These are phyloP conservation scores for Pseudogymnoascus sp. DNA, from an alignment of 2,329 filamentous ascomycete genomes.

Conservation along the genomic window DNA sequence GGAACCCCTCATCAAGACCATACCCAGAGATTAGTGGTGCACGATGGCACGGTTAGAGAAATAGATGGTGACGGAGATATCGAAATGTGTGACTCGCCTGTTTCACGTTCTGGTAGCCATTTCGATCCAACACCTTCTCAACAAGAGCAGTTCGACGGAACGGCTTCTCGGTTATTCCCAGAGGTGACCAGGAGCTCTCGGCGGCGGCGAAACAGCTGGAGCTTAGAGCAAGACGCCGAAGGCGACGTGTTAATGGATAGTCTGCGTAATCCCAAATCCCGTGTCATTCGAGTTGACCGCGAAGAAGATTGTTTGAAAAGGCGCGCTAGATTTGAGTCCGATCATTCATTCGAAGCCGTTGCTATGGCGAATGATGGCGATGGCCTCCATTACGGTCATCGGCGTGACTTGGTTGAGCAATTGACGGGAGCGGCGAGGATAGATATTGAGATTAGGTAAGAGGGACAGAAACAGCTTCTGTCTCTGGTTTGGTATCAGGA, in stretches of 20 bases:
- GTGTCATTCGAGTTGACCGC: slow-evolving; percentile 6
- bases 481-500: neutral
- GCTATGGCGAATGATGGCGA: slow-evolving; percentile 5
- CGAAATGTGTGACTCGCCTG: slow-evolving; percentile 17
- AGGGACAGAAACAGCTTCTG: neutral
- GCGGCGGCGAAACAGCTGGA: neutral
- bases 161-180: neutral
- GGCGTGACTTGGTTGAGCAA: slow-evolving; percentile 29
- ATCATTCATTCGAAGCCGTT: slow-evolving; percentile 12
- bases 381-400: neutral
- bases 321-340: neutral
- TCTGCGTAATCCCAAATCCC: slow-evolving; percentile 8
- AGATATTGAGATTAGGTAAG: slow-evolving; percentile 32
- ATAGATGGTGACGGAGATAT: slow-evolving; percentile 16
- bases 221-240: neutral
- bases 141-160: neutral
- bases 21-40: slow-evolving; percentile 16
- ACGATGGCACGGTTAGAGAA: slow-evolving; percentile 27
- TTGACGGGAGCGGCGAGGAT: slow-evolving; percentile 32
- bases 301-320: neutral
- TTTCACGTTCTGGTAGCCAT: neutral
- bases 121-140: neutral
- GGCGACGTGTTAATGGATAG: slow-evolving; percentile 20
- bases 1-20: neutral
- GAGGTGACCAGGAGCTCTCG: neutral